Conservation (phyloP, 352 stramenopile species). For the Phytopythium boreale region DNA sequence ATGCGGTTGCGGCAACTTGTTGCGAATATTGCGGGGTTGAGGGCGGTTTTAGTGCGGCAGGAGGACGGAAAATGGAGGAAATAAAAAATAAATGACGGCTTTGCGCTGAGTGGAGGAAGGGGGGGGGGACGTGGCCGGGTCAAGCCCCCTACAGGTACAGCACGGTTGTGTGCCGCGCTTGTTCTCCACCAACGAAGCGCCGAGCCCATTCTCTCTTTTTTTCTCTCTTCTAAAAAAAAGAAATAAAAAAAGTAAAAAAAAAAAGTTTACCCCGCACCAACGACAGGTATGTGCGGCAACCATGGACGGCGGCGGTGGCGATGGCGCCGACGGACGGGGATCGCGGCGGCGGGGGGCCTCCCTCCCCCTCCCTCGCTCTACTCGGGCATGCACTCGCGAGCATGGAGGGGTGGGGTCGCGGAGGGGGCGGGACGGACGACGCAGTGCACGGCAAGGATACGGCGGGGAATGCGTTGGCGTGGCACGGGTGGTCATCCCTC, state of each 20-base stretch:
- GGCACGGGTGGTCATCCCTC: background rate
- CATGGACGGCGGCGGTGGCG: background rate
- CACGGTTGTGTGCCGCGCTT: background rate
- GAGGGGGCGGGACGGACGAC: background rate
- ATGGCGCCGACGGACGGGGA: background rate
- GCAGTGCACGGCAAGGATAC: background rate
- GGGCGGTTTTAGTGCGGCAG: no score
- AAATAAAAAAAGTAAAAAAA: conserved; percentile 76
- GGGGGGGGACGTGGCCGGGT: background rate
- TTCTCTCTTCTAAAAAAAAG: conserved; percentile 88
- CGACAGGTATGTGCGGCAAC: conserved; percentile 31
- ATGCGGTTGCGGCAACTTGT: background rate
- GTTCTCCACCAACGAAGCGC: conserved; percentile 22
- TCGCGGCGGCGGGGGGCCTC: background rate
- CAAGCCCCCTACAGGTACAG: background rate
- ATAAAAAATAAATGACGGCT: conserved; percentile 5
- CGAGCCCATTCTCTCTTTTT: conserved; percentile 76
- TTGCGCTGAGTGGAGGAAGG: background rate
- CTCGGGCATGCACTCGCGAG: background rate
- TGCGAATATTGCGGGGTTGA: no score
- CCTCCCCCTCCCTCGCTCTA: background rate
- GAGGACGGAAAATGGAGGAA: no score
- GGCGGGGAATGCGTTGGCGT: background rate
- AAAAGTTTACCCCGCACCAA: conserved; percentile 46
- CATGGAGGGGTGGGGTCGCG: background rate